Conservation (phyloP, 176 grass and related monocot species). For the Musa acuminata region DNA sequence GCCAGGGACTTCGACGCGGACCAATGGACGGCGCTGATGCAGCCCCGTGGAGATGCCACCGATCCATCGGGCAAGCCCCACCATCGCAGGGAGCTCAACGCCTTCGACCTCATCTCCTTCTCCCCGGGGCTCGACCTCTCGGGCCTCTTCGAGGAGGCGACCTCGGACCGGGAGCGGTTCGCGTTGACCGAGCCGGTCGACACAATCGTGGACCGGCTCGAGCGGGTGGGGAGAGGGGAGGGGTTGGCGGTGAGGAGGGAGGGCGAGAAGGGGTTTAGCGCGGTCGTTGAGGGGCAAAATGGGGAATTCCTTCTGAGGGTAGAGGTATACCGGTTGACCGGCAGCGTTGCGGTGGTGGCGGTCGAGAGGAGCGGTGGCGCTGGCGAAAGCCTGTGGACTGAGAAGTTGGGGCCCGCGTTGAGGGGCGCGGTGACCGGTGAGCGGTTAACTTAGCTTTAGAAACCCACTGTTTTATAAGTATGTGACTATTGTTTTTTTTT, state of each 20-base stretch:
- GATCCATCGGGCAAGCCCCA: conserved; percentile 14
- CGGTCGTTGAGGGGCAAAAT: conserved; percentile 34
- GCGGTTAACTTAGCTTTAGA: background rate
- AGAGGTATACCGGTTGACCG: conserved; percentile 29
- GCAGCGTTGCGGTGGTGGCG: conserved; percentile 43
- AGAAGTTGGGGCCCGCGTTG: conserved; percentile 39
- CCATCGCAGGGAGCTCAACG: conserved; percentile 32
- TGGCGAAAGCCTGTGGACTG: conserved; percentile 45
- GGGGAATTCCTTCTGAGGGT: conserved; percentile 46
- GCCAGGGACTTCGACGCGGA: conserved; percentile 18
- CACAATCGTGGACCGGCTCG: conserved; percentile 24
- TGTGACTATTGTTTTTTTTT: no score
- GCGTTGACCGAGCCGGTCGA: conserved; percentile 24
- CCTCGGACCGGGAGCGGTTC: conserved; percentile 37
- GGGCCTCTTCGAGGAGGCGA: conserved; percentile 3
- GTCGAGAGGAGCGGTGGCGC: conserved; percentile 35
- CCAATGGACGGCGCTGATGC: conserved; percentile 30
- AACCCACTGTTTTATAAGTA: no score
- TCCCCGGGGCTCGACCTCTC: conserved; percentile 59
- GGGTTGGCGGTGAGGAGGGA: conserved; percentile 23
- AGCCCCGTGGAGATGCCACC: conserved; percentile 9
- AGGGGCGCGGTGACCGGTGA: conserved; percentile 5
- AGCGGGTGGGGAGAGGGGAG: conserved; percentile 21
- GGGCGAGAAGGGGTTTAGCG: conserved; percentile 21
- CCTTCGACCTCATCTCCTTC: conserved; percentile 78